A percentile compares a stretch with the other conserved stretches of the same genome.
These are phyloP conservation scores for Ilex aquifolium DNA, from an alignment of 257 asterid genomes.

Conservation along the genomic window DNA sequence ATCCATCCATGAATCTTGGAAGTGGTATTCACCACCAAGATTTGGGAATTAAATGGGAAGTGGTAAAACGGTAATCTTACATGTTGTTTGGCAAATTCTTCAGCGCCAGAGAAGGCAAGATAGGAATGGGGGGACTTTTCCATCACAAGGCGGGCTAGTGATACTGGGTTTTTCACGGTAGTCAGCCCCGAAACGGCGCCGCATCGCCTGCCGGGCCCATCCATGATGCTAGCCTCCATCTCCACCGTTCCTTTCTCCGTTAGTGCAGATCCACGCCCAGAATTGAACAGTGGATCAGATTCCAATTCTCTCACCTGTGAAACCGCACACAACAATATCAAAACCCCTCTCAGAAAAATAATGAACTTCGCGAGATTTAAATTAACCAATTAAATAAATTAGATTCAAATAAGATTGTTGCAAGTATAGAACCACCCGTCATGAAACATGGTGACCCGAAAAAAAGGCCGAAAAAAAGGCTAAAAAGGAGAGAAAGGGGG, in stretches of 20 bases:
- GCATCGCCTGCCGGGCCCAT: slow-evolving; percentile 82
- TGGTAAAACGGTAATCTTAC: background rate
- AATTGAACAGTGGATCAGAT: slow-evolving; percentile 78
- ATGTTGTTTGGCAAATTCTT: slow-evolving; percentile 82
- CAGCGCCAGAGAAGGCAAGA: slow-evolving; percentile 85
- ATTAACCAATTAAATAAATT: background rate
- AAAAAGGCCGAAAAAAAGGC: too few relatives aligned
- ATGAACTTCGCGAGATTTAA: too few relatives aligned
- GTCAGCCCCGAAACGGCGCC: slow-evolving; percentile 96
- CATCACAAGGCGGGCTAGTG: slow-evolving; percentile 97
- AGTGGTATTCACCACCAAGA: too few relatives aligned
- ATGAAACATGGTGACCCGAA: too few relatives aligned
- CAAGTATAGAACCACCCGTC: background rate
- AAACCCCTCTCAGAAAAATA: background rate
- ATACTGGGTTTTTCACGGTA: slow-evolving; percentile 78
- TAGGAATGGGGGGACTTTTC: slow-evolving; percentile 96
- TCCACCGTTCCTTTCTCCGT: slow-evolving; percentile 88
- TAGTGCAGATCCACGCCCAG: slow-evolving; percentile 99
- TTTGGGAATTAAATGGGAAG: too few relatives aligned
- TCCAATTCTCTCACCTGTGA: slow-evolving; percentile 82
- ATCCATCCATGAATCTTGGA: too few relatives aligned
- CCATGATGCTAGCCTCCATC: slow-evolving; percentile 99
- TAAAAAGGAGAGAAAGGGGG: too few relatives aligned
- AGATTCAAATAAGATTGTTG: too few relatives aligned
- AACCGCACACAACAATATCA: background rate